phyloP scores from a whole-genome alignment of 352 stramenopile species.

The Globisporangium splendens region DNA sequence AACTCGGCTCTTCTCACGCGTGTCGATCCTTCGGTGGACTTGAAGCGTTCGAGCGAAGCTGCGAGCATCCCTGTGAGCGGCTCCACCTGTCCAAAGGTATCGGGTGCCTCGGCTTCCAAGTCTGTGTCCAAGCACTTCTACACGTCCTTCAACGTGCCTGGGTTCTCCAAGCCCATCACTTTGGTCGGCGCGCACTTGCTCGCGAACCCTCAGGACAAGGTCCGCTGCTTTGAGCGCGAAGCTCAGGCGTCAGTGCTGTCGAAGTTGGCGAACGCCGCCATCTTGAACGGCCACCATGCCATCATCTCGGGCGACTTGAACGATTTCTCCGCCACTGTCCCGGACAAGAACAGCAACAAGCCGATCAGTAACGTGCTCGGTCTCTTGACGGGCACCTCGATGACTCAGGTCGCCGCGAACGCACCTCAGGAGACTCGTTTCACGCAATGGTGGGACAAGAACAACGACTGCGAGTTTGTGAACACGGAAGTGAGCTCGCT shows the following conservation, averaged over 20 bases:
- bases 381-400: conserved; percentile 40
- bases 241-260: conserved; percentile 55
- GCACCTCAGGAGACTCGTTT: conserved; percentile 37
- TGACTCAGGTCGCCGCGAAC: conserved; percentile 43
- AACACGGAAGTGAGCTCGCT: conserved; percentile 45
- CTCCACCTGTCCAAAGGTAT: conserved; percentile 44
- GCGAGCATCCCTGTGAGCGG: conserved; percentile 41
- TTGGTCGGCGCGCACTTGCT: conserved; percentile 64
- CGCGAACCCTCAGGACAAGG: conserved; percentile 51
- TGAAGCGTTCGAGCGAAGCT: conserved; percentile 35
- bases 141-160: conserved; percentile 59
- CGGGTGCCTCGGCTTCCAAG: conserved; percentile 38
- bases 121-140: conserved; percentile 71
- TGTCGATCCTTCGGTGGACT: conserved; percentile 44
- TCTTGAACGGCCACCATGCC: conserved; percentile 44
- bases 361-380: conserved; percentile 52
- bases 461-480: conserved; percentile 60
- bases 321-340: conserved; percentile 45
- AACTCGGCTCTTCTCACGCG: conserved; percentile 64
- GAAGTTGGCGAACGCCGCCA: conserved; percentile 31
- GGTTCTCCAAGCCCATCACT: conserved; percentile 64
- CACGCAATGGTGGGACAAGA: conserved; percentile 59
- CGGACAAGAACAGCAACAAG: conserved; percentile 60
- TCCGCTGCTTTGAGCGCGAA: conserved; percentile 57
- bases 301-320: conserved; percentile 72